Evolutionary conservation across 1,284 basidiomycete genomes (phyloP).

Genomic region (Irpex rosettiformis): DNA sequence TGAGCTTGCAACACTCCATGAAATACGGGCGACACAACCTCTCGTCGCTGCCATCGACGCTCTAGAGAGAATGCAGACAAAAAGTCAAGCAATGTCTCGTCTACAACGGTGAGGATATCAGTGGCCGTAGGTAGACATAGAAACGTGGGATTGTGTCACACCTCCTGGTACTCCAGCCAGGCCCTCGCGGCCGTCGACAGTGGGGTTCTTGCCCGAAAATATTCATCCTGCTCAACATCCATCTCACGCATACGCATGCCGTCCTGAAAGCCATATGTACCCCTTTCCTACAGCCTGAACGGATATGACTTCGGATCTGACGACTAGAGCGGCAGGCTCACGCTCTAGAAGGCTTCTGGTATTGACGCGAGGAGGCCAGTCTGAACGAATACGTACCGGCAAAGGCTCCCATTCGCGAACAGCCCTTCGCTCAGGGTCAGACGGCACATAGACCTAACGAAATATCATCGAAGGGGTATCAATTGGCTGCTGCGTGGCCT

Average conservation of each 20-base stretch:
- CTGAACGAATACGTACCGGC: not conserved
- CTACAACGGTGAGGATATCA: not conserved
- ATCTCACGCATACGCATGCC: not conserved
- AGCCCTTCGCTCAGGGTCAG: not conserved
- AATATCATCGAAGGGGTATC: not conserved
- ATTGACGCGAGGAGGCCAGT: not conserved
- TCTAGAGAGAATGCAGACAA: too few relatives aligned
- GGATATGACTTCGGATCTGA: not conserved
- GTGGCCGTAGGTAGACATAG: slow-evolving; percentile 1
- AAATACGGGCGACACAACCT: not conserved
- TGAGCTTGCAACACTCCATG: not conserved
- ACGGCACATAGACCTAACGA: not conserved
- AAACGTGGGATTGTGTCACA: slow-evolving; percentile 5
- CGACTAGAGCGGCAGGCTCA: not conserved
- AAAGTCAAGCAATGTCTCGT: not conserved
- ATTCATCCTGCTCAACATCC: too few relatives aligned
- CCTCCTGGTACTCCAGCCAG: not conserved
- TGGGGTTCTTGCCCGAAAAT: too few relatives aligned
- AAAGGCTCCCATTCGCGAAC: not conserved
- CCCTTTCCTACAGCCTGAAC: not conserved
- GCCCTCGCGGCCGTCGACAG: not conserved
- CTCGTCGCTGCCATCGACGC: not conserved
- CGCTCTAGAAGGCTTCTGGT: not conserved
- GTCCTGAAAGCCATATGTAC: not conserved
- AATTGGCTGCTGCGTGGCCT: not conserved